Percentiles rank a stretch among this genome's conserved stretches.
Evolutionary conservation across 2,329 filamentous ascomycete species (phyloP).

Genomic region (Monosporascus sp.): DNA sequence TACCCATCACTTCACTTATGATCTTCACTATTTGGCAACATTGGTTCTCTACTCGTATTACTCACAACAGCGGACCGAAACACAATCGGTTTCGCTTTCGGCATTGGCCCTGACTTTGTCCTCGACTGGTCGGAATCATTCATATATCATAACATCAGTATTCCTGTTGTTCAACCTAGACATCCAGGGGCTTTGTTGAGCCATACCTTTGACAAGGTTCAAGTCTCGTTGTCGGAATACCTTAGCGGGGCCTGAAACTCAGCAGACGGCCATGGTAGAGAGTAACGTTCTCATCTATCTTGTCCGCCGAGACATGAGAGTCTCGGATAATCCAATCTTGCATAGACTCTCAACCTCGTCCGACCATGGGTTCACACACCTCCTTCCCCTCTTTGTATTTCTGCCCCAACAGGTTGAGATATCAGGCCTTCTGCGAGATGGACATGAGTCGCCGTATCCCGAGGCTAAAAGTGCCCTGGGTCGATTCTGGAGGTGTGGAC

Average conservation of each 20-base stretch:
- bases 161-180: too few species aligned
- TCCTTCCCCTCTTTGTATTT: conserved; percentile 68
- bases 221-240: background rate
- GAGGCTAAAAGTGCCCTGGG: conserved; percentile 62
- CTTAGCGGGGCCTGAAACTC: background rate
- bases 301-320: conserved; percentile 66
- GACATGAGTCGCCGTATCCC: conserved; percentile 58
- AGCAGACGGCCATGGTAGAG: conserved; percentile 18
- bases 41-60: too few species aligned
- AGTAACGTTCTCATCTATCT: conserved; percentile 63
- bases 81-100: too few species aligned
- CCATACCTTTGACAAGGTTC: background rate
- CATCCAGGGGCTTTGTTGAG: background rate
- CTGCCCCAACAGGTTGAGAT: conserved; percentile 68
- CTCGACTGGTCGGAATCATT: too few species aligned
- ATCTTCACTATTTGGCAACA: too few species aligned
- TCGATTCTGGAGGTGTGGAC: conserved; percentile 69
- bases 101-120: too few species aligned
- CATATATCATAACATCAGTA: too few species aligned
- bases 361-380: conserved; percentile 57
- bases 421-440: conserved; percentile 62
- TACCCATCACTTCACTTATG: too few species aligned
- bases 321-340: conserved; percentile 70
- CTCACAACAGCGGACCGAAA: too few species aligned
- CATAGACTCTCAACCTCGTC: conserved; percentile 47